Conservation (phyloP, 768 basidiomycete genomes). For the Tricholoma flavovirens region DNA sequence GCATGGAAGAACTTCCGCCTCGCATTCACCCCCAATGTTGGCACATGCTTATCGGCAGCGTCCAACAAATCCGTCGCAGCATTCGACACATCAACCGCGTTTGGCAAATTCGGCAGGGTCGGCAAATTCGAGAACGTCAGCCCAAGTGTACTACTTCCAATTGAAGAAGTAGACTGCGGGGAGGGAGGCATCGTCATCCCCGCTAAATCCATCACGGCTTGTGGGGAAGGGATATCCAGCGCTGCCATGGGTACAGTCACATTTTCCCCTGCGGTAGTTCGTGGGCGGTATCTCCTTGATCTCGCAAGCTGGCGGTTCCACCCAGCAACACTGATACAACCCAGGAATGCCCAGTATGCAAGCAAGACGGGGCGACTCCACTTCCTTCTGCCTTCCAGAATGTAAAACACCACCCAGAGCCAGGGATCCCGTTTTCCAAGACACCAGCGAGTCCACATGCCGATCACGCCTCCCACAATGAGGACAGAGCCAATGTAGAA, state of each 20-base stretch:
- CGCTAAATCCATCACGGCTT: neutral
- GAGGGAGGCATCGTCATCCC: slow-evolving; percentile 4
- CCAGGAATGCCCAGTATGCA: slow-evolving; percentile 80
- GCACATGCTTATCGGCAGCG: slow-evolving; percentile 85
- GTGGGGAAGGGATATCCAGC: slow-evolving; percentile 12
- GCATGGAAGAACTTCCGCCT: slow-evolving; percentile 97
- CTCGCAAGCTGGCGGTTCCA: slow-evolving; percentile 91
- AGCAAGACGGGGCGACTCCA: slow-evolving; percentile 80
- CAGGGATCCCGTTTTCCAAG: slow-evolving; percentile 80
- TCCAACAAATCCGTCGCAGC: slow-evolving; percentile 68
- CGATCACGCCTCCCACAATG: slow-evolving; percentile 78
- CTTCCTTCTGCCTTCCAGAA: slow-evolving; percentile 66
- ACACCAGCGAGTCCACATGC: slow-evolving; percentile 89
- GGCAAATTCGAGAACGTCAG: slow-evolving; percentile 45
- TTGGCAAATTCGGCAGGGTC: slow-evolving; percentile 34
- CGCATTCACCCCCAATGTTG: slow-evolving; percentile 85
- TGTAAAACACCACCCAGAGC: slow-evolving; percentile 76
- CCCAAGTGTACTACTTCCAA: slow-evolving; percentile 24
- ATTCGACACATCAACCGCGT: slow-evolving; percentile 47
- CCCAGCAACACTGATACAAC: slow-evolving; percentile 81
- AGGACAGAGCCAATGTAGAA: slow-evolving; percentile 76
- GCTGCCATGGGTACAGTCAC: slow-evolving; percentile 21
- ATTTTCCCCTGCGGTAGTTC: slow-evolving; percentile 35
- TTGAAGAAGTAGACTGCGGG: slow-evolving; percentile 3
- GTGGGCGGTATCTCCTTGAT: slow-evolving; percentile 58